These are phyloP conservation scores for Teratosphaeria viscida DNA, from an alignment of 2,329 filamentous ascomycete species.

Conservation along the genomic window DNA sequence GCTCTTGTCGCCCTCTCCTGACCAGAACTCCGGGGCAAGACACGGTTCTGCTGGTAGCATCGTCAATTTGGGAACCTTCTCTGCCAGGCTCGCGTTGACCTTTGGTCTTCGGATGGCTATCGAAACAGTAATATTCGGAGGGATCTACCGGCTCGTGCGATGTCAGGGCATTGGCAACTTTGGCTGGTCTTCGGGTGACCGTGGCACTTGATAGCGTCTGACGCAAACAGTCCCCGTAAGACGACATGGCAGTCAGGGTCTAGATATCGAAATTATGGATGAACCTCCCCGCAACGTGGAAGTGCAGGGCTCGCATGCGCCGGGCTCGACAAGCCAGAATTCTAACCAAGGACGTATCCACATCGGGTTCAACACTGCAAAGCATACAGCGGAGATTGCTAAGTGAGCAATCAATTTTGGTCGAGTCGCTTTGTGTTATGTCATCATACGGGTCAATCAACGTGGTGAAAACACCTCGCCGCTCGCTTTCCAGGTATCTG, in stretches of 20 bases:
- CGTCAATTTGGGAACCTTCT: background rate
- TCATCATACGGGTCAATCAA: background rate
- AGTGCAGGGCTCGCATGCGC: no score
- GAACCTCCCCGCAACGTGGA: no score
- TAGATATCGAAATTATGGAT: no score
- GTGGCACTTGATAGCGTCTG: background rate
- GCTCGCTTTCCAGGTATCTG: background rate
- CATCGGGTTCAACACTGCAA: no score
- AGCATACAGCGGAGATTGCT: no score
- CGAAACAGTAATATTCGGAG: slow-evolving; percentile 12
- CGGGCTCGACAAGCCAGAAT: no score
- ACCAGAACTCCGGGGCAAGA: background rate
- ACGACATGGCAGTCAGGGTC: background rate
- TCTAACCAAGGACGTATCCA: no score
- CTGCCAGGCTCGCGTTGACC: slow-evolving; percentile 11
- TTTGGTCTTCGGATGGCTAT: slow-evolving; percentile 6
- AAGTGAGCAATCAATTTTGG: no score
- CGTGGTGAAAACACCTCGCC: no score
- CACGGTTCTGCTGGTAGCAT: slow-evolving; percentile 10
- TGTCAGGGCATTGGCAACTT: slow-evolving; percentile 10
- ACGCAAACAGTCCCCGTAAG: background rate
- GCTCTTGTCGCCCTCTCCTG: background rate
- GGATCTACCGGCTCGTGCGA: slow-evolving; percentile 9
- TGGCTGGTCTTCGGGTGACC: slow-evolving; percentile 8
- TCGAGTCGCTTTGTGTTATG: no score